A percentile compares a stretch with the other conserved stretches of the same genome.
Evolutionary conservation across 2,329 filamentous ascomycete genomes (phyloP).

Genomic region (Pseudogymnoascus sp.): DNA sequence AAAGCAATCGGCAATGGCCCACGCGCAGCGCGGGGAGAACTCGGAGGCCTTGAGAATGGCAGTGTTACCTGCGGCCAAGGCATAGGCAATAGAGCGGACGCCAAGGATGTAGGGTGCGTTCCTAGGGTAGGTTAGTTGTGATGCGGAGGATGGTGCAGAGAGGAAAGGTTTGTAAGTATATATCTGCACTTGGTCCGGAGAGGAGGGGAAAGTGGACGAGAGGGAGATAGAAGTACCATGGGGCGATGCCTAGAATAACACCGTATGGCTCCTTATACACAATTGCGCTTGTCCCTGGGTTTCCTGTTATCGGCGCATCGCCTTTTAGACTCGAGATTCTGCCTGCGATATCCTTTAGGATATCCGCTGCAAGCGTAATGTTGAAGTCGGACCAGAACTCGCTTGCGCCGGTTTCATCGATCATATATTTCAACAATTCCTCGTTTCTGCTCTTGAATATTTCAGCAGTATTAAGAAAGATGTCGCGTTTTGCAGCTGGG

Average conservation of each 20-base stretch:
- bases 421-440: conserved; percentile 55
- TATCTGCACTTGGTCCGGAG: not conserved
- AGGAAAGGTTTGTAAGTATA: not conserved
- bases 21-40: conserved; percentile 55
- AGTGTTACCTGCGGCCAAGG: conserved; percentile 73
- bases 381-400: conserved; percentile 31
- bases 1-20: conserved; percentile 55
- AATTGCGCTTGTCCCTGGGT: conserved; percentile 51
- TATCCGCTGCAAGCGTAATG: conserved; percentile 29
- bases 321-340: conserved; percentile 32
- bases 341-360: conserved; percentile 38
- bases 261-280: conserved; percentile 71
- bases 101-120: conserved; percentile 52
- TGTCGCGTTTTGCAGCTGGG: conserved; percentile 54
- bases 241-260: conserved; percentile 72
- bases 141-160: not conserved
- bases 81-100: conserved; percentile 48
- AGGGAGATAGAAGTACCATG: conserved; percentile 45
- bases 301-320: conserved; percentile 29
- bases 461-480: conserved; percentile 62
- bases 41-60: conserved; percentile 67
- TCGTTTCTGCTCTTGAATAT: conserved; percentile 52
- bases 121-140: not conserved
- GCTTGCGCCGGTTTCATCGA: conserved; percentile 41
- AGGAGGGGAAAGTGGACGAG: not conserved